Evolutionary conservation across 23 red algal genomes (phyloP), one percentile per base, ranked within the genome.

Genomic region (Gracilaria vermiculophylla): DNA sequence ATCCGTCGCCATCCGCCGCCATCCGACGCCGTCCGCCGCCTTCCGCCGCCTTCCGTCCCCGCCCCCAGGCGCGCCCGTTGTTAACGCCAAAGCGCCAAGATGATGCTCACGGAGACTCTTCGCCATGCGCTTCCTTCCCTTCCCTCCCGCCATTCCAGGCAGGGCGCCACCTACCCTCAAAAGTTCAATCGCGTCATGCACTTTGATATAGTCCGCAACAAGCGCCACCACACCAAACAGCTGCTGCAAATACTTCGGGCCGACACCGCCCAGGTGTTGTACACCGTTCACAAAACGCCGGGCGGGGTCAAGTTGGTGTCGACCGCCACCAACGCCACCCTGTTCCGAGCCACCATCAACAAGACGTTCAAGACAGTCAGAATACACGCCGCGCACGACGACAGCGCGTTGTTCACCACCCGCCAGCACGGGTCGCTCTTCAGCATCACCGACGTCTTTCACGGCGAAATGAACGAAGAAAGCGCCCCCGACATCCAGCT

Each of bases 181-280:
- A 48, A 28, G 28, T 73, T 73, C 67, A 23, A 23, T 25, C 67
- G 67, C 37, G 42, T 73, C 37, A 73, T 73, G 67, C 42, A 42
- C 40, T 48, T 73, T 40, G 27, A 23, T 11, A 17, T 73, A 2
- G 6, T 29, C 9, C 67, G 39, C 3, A 42, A 23, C 20, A 47
- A 47, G 8, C 67, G 42, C 37, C 17, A 23, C 15, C 67, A 73
- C 17, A 15, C 31, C 1, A 47, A 47, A 19, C 67, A 73, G 19
- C 6, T 48, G 4, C 47, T 23, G 37, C 39, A 73, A 28, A 47
- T 73, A 5, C 36, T 9, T 2, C 67, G 67, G 37, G 67, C 67
- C 42, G 67, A 73, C 19, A 73, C 67, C 0, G 39, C 44, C 24
- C 67, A 73, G 1, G 4, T 10, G 44, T 32, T 73, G 39, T 73